phyloP scores from a whole-genome alignment of 2,329 filamentous ascomycete species.

The Graphiopsis chlorocephala region DNA sequence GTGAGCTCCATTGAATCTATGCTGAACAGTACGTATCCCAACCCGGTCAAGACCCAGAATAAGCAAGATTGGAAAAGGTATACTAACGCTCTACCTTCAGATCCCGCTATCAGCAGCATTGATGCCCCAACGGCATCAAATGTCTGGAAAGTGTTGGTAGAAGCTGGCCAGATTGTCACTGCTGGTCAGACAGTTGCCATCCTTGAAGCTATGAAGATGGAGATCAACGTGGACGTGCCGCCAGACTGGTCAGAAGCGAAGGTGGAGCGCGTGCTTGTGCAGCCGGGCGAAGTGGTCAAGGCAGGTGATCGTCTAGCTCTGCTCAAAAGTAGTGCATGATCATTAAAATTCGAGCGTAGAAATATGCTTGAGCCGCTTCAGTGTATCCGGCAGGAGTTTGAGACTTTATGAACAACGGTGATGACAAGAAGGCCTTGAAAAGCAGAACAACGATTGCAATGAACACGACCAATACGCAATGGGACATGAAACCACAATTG shows the following conservation, averaged over 20 bases:
- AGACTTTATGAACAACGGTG: background rate
- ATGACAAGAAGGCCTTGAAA: background rate
- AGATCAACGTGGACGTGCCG: constrained; percentile 44
- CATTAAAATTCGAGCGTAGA: no score
- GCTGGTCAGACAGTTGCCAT: constrained; percentile 38
- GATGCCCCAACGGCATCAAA: constrained; percentile 47
- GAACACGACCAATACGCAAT: background rate
- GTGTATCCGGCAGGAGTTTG: background rate
- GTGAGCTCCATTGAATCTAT: constrained; percentile 50
- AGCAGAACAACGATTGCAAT: background rate
- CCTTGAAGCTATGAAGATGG: constrained; percentile 49
- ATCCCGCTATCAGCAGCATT: constrained; percentile 38
- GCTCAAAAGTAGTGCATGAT: background rate
- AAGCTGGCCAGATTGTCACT: constrained; percentile 37
- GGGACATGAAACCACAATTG: background rate
- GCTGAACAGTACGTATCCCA: constrained; percentile 40
- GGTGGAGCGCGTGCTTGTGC: constrained; percentile 43
- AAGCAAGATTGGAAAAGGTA: background rate
- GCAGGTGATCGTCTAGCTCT: constrained; percentile 37
- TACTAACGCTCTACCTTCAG: constrained; percentile 17
- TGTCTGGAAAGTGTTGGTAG: constrained; percentile 45
- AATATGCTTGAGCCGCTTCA: background rate
- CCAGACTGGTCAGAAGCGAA: constrained; percentile 31
- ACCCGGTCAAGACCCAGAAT: background rate
- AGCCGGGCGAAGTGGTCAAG: constrained; percentile 41